Evolutionary conservation across 371 early-diverging fungal genomes (phyloP).

Genomic region (Apophysomyces sp.): DNA sequence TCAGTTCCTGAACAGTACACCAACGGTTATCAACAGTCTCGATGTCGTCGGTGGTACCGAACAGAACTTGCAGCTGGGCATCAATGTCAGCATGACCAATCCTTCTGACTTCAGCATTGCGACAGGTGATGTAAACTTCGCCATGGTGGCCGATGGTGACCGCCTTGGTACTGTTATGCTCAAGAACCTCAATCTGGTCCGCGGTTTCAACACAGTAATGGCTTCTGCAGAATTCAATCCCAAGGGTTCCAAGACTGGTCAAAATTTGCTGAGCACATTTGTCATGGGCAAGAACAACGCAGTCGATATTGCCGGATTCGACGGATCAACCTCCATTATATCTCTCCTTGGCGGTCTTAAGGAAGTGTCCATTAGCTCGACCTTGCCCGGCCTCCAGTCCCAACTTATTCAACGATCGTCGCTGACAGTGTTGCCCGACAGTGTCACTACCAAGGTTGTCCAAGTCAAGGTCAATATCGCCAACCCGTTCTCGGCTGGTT

Average conservation of each 20-base stretch:
- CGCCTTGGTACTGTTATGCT: slow-evolving; percentile 51
- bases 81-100: slow-evolving; percentile 58
- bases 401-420: slow-evolving; percentile 49
- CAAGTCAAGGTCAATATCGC: slow-evolving; percentile 52
- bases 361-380: slow-evolving; percentile 42
- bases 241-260: slow-evolving; percentile 45
- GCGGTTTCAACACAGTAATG: slow-evolving; percentile 46
- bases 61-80: slow-evolving; percentile 47
- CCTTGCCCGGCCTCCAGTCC: slow-evolving; percentile 54
- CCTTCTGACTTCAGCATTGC: slow-evolving; percentile 59
- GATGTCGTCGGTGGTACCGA: slow-evolving; percentile 59
- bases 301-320: slow-evolving; percentile 48
- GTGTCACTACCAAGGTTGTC: slow-evolving; percentile 43
- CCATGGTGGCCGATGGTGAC: slow-evolving; percentile 38
- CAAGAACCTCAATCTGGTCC: slow-evolving; percentile 43
- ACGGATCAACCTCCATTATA: slow-evolving; percentile 44
- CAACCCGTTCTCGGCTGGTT: slow-evolving; percentile 56
- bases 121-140: slow-evolving; percentile 53
- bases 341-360: slow-evolving; percentile 48
- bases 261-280: slow-evolving; percentile 52
- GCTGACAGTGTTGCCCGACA: slow-evolving; percentile 44
- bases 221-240: slow-evolving; percentile 53
- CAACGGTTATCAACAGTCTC: slow-evolving; percentile 56
- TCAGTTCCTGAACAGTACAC: slow-evolving; percentile 59
- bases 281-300: slow-evolving; percentile 52